Evolutionary conservation across 352 stramenopile species (phyloP).

Genomic region (Phytophthora sp.): DNA sequence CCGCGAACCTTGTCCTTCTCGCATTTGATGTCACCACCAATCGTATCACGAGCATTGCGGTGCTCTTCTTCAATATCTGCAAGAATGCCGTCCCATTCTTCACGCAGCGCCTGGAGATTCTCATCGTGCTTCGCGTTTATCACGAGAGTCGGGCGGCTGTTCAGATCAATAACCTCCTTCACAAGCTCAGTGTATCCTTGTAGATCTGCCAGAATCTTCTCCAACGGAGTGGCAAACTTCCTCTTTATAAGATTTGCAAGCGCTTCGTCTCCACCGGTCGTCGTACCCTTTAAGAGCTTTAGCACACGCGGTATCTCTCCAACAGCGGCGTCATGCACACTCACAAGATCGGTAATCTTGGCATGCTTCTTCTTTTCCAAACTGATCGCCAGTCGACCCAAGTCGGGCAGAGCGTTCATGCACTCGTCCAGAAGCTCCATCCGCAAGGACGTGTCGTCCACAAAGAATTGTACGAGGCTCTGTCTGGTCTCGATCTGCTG

Average conservation of each 20-base stretch:
- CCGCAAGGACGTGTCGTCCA: conserved; percentile 87
- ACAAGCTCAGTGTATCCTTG: conserved; percentile 73
- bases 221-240: conserved; percentile 54
- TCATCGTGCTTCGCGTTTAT: conserved; percentile 87
- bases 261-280: conserved; percentile 34
- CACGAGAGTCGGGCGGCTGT: conserved; percentile 77
- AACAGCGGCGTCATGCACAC: conserved; percentile 82
- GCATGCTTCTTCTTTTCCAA: conserved; percentile 77
- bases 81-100: conserved; percentile 78
- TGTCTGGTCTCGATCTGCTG: conserved; percentile 89
- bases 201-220: conserved; percentile 72
- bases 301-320: conserved; percentile 71
- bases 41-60: conserved; percentile 56
- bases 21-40: conserved; percentile 89
- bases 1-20: conserved; percentile 92
- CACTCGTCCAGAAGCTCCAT: conserved; percentile 90
- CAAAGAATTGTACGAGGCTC: conserved; percentile 92
- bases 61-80: conserved; percentile 87
- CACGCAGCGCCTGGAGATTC: conserved; percentile 76
- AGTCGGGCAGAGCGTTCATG: conserved; percentile 85
- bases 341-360: conserved; percentile 84
- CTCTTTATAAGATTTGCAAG: conserved; percentile 47
- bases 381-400: conserved; percentile 69
- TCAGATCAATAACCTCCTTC: conserved; percentile 85
- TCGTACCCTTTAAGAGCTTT: conserved; percentile 46